Conservation (phyloP, 768 basidiomycete genomes). For the Suillus americanus region DNA sequence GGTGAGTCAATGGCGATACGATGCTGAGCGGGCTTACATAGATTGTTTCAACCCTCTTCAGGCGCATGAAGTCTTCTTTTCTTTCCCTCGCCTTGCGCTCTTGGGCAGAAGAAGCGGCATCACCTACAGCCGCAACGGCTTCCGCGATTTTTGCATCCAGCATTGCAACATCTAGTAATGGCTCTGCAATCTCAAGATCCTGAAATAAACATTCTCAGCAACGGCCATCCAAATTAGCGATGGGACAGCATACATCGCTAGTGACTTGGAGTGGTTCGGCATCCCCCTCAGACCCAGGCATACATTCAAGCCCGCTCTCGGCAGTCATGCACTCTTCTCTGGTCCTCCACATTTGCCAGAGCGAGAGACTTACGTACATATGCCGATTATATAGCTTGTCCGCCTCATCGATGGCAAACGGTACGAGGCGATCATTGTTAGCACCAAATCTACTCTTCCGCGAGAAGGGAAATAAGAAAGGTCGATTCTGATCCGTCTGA, state of each 20-base stretch:
- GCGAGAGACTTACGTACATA: constrained; percentile 84
- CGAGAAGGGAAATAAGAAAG: constrained; percentile 96
- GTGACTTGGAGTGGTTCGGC: constrained; percentile 51
- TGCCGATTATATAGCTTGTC: constrained; percentile 87
- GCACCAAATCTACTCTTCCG: constrained; percentile 47
- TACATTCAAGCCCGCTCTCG: constrained; percentile 86
- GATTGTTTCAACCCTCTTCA: constrained; percentile 89
- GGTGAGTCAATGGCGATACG: constrained; percentile 7
- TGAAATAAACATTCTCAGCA: constrained; percentile 24
- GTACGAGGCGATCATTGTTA: constrained; percentile 71
- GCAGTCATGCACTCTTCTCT: constrained; percentile 93
- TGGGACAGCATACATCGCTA: constrained; percentile 33
- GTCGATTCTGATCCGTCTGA: constrained; percentile 92
- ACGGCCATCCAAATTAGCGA: constrained; percentile 4
- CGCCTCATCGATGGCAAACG: constrained; percentile 95
- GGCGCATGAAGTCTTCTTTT: constrained; percentile 79
- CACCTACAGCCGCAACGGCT: constrained; percentile 48
- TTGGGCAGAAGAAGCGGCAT: constrained; percentile 51
- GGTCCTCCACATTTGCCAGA: constrained; percentile 94
- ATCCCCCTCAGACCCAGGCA: constrained; percentile 67
- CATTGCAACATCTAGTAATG: constrained; percentile 69
- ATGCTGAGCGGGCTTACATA: constrained; percentile 60
- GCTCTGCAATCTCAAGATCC: constrained; percentile 62
- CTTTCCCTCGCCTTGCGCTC: constrained; percentile 64
- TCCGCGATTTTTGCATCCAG: constrained; percentile 76